These are phyloP conservation scores for Yamadazyma buinensis DNA, from an alignment of 1,139 yeast genomes.

Conservation along the genomic window DNA sequence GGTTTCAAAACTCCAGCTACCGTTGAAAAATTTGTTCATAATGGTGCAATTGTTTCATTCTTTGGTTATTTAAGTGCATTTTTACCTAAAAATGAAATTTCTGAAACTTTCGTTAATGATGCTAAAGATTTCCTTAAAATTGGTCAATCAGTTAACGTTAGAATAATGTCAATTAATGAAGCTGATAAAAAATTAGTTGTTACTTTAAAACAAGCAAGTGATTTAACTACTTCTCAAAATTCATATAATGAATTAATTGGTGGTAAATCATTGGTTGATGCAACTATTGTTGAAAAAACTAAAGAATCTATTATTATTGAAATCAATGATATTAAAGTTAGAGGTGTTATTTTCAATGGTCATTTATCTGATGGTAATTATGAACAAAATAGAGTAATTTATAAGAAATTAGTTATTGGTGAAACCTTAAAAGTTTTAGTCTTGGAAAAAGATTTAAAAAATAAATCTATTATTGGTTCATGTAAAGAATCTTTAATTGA, in stretches of 20 bases:
- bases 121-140: slow-evolving; percentile 75
- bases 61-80: slow-evolving; percentile 77
- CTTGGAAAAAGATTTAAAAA: slow-evolving; percentile 62
- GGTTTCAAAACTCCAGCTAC: slow-evolving; percentile 74
- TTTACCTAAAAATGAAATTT: slow-evolving; percentile 82
- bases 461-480: slow-evolving; percentile 58
- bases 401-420: slow-evolving; percentile 61
- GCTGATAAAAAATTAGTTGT: slow-evolving; percentile 59
- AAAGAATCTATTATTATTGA: slow-evolving; percentile 72
- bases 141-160: slow-evolving; percentile 82
- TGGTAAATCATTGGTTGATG: slow-evolving; percentile 66
- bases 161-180: slow-evolving; percentile 55
- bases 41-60: slow-evolving; percentile 81
- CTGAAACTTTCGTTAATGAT: slow-evolving; percentile 77
- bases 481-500: slow-evolving; percentile 65
- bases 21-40: slow-evolving; percentile 64
- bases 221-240: slow-evolving; percentile 47
- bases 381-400: slow-evolving; percentile 64
- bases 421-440: slow-evolving; percentile 57
- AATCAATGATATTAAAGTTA: slow-evolving; percentile 48
- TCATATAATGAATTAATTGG: slow-evolving; percentile 46
- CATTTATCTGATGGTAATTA: slow-evolving; percentile 74
- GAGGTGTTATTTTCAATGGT: slow-evolving; percentile 72
- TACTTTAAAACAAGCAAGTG: slow-evolving; percentile 66
- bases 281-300: slow-evolving; percentile 66